These are phyloP conservation scores for Logfia minima DNA, from an alignment of 129 eudicot species.

Conservation along the genomic window DNA sequence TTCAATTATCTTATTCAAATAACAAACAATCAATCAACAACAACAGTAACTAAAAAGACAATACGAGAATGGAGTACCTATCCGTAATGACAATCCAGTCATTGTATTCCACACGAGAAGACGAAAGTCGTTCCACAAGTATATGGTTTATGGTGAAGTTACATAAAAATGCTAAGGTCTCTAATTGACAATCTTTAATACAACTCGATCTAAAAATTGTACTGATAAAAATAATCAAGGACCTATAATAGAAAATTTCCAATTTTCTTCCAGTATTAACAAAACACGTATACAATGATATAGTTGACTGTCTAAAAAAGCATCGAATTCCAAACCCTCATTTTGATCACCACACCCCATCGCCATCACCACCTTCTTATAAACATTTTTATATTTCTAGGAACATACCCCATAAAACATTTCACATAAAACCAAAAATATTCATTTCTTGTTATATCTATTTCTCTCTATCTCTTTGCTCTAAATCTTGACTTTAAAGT, in stretches of 20 bases:
- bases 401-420: slow-evolving; percentile 18
- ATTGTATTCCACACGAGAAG: too few relatives aligned
- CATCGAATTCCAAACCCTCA: slow-evolving; percentile 27
- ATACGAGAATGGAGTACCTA: not conserved
- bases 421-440: slow-evolving; percentile 19
- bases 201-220: not conserved
- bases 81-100: too few relatives aligned
- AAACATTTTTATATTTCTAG: not conserved
- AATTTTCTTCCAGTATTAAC: not conserved
- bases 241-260: not conserved
- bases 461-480: not conserved
- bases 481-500: slow-evolving; percentile 2
- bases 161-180: not conserved
- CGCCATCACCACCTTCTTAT: not conserved
- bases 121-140: not conserved
- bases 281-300: slow-evolving; percentile 11
- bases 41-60: too few relatives aligned
- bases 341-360: not conserved
- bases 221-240: not conserved
- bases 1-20: too few relatives aligned
- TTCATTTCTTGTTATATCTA: not conserved
- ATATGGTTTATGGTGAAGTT: not conserved
- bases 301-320: slow-evolving; percentile 26
- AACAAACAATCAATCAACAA: too few relatives aligned
- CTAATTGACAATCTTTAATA: slow-evolving; percentile 1